These are phyloP conservation scores for Russula sp. DNA, from an alignment of 768 basidiomycete species.

Conservation along the genomic window DNA sequence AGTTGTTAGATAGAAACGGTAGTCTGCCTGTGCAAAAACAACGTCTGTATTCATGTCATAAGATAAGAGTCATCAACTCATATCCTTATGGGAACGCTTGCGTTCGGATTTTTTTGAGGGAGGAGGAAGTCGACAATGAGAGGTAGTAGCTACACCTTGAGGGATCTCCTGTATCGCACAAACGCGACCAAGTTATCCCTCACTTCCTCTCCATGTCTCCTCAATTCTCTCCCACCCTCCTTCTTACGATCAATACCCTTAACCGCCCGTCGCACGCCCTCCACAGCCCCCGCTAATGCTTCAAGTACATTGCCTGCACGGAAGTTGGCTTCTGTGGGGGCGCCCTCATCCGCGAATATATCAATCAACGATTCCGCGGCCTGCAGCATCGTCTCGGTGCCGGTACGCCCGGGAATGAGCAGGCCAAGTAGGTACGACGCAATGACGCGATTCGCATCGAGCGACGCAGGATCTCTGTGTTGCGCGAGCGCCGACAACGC, in stretches of 20 bases:
- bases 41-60: not conserved
- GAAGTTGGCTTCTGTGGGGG: slow-evolving; percentile 81
- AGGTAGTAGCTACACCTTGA: slow-evolving; percentile 42
- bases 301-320: slow-evolving; percentile 56
- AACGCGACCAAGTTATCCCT: slow-evolving; percentile 75
- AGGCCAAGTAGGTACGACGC: slow-evolving; percentile 64
- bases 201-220: slow-evolving; percentile 69
- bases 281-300: slow-evolving; percentile 55
- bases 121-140: not conserved
- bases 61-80: not conserved
- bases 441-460: slow-evolving; percentile 69
- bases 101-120: not conserved
- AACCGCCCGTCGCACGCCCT: slow-evolving; percentile 59
- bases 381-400: slow-evolving; percentile 72
- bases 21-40: not conserved
- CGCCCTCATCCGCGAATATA: slow-evolving; percentile 85
- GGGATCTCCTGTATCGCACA: slow-evolving; percentile 62
- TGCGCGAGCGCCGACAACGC: slow-evolving; percentile 84
- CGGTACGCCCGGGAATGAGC: slow-evolving; percentile 43
- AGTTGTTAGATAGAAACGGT: not conserved
- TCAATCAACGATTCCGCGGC: slow-evolving; percentile 82
- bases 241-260: slow-evolving; percentile 64
- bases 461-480: slow-evolving; percentile 46
- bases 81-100: not conserved
- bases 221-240: slow-evolving; percentile 62